These are phyloP conservation scores for Colletotrichum simmondsii DNA, from an alignment of 2,329 filamentous ascomycete genomes.

Conservation along the genomic window DNA sequence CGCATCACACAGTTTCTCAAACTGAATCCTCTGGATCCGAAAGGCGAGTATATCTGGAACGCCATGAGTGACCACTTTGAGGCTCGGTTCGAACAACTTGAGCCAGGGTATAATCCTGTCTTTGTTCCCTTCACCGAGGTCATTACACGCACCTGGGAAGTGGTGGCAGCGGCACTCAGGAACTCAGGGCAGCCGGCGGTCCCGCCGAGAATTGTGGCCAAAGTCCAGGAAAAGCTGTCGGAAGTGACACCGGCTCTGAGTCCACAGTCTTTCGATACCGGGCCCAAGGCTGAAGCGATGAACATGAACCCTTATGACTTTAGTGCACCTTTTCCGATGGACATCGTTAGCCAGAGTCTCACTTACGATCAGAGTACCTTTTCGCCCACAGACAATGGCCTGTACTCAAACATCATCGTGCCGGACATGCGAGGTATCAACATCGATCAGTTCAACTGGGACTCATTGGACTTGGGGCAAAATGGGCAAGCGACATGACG, in stretches of 20 bases:
- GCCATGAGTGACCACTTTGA: conserved; percentile 43
- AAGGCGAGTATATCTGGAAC: conserved; percentile 45
- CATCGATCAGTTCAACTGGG: not conserved
- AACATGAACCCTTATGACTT: not conserved
- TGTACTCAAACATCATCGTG: not conserved
- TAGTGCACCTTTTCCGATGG: not conserved
- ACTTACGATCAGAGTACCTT: not conserved
- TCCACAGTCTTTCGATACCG: not conserved
- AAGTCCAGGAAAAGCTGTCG: not conserved
- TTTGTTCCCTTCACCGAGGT: not conserved
- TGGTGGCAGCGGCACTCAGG: not conserved
- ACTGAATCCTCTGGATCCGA: conserved; percentile 41
- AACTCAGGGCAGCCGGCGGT: not conserved
- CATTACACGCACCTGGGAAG: not conserved
- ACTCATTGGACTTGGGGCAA: not conserved
- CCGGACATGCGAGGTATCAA: not conserved
- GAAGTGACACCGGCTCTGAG: not conserved
- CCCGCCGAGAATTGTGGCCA: not conserved
- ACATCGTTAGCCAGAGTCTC: not conserved
- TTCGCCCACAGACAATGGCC: not conserved
- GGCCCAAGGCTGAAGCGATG: not conserved
- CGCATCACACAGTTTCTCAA: conserved; percentile 40
- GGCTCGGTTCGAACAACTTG: not conserved
- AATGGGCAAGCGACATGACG: not conserved
- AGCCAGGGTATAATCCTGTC: not conserved